phyloP scores from a whole-genome alignment of 192 early-diverging fungal genomes.

The Coemansia sp. region DNA sequence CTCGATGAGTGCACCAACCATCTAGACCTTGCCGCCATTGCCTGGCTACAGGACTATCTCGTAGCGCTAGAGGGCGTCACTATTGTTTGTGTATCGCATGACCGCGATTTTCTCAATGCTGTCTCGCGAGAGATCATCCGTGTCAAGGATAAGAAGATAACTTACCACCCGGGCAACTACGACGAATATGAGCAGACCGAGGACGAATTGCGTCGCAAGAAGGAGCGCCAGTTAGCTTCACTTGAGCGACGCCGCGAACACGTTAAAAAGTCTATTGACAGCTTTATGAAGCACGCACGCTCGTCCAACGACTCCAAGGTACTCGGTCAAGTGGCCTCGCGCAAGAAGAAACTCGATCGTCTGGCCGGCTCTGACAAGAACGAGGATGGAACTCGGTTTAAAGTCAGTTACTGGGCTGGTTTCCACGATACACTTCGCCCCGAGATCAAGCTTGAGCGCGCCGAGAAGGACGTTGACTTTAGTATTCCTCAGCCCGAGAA shows the following conservation, averaged over 20 bases:
- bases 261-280: conserved; percentile 79
- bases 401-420: conserved; percentile 62
- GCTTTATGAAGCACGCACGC: conserved; percentile 70
- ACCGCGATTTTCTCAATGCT: conserved; percentile 83
- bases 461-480: conserved; percentile 63
- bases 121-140: conserved; percentile 78
- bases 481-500: conserved; percentile 70
- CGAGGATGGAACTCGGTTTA: conserved; percentile 72
- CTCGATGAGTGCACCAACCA: conserved; percentile 91
- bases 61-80: conserved; percentile 64
- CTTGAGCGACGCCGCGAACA: conserved; percentile 74
- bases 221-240: conserved; percentile 64
- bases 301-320: conserved; percentile 83
- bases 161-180: conserved; percentile 85
- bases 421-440: conserved; percentile 58
- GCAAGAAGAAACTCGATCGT: conserved; percentile 76
- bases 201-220: conserved; percentile 71
- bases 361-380: conserved; percentile 64
- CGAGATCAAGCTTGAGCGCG: conserved; percentile 61
- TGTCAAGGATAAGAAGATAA: conserved; percentile 70
- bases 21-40: conserved; percentile 86
- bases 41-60: conserved; percentile 89
- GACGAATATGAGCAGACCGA: conserved; percentile 78
- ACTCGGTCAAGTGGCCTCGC: conserved; percentile 71
- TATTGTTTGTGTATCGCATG: conserved; percentile 87